Evolutionary conservation across 352 stramenopile species (phyloP), one percentile per base, ranked within the genome.

Genomic region (Thalassiosira mediterranea): DNA sequence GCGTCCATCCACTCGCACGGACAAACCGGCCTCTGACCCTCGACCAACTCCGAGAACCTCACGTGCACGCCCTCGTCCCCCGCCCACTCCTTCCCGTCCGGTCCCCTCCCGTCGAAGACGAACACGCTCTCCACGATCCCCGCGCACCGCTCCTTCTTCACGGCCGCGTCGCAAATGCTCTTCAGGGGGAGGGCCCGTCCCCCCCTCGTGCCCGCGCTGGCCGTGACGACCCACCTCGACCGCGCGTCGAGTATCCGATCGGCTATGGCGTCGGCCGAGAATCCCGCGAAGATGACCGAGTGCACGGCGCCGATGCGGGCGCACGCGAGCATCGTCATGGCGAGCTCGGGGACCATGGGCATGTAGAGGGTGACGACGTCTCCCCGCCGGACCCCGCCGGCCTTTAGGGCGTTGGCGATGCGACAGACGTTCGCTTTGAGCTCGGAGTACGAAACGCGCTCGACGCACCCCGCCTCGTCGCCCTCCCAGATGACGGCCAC

Each of bases 311-410:
- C 97, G 66, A 99, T 97, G 32, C 97, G 93, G 3, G 95, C 93
- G 70, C 96, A 99, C 0, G 97, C 96, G n/a, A 99, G 88, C 96
- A 99, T 98, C 34, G 95, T 95, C 77, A 98, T 97, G 15, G 94
- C 93, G 1, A 95, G 84, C 82, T 99, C 95, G 10, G 96, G 96
- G 61, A 99, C 97, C 97, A 99, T 99, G 25, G 97, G 97, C 96
- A 99, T 98, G 90, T 99, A 99, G 42, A 98, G 94, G 10, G 95
- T 97, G 4, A 98, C 96, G 8, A 95, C 93, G 84, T 99, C 96
- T 17, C 96, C 96, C 70, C 97, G 89, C 7, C 64, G 56, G 0
- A 90, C 89, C 26, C 96, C 96, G 4, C 89, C 80, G 25, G 89
- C 77, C 58, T 96, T 95, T 76, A 99, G 93, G 15, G 94, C 95